A percentile compares a stretch with the other conserved stretches of the same genome.
These are phyloP conservation scores for Apophysomyces elegans DNA, from an alignment of 371 early-diverging fungal species.

Conservation along the genomic window DNA sequence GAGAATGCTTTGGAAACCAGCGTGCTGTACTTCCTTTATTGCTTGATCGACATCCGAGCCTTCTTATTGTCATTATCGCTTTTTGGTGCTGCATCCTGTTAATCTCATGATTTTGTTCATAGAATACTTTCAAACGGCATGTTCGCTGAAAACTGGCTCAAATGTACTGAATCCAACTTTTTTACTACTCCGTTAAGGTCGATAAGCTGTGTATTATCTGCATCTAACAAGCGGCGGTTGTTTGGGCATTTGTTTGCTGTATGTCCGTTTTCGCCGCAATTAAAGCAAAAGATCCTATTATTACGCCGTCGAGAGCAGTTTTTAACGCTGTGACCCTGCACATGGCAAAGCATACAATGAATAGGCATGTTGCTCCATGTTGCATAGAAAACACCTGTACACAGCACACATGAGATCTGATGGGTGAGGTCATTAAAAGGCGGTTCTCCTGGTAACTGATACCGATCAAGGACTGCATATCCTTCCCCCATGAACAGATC, in stretches of 20 bases:
- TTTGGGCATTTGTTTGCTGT: not conserved
- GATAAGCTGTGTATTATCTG: no score
- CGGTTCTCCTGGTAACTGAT: not conserved
- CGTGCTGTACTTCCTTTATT: no score
- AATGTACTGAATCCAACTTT: no score
- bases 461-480: not conserved
- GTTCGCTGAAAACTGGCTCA: no score
- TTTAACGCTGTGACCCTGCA: not conserved
- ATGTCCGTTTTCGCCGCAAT: constrained; percentile 2
- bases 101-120: no score
- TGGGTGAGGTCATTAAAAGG: not conserved
- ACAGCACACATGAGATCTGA: not conserved
- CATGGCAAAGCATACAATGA: constrained; percentile 7
- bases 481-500: not conserved
- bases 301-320: not conserved
- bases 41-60: no score
- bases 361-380: constrained; percentile 3
- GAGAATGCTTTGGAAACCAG: no score
- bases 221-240: no score
- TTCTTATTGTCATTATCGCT: no score
- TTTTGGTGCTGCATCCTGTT: no score
- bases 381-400: not conserved
- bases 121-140: no score
- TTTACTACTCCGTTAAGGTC: no score
- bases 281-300: not conserved